phyloP scores from a whole-genome alignment of 148 eudicot species.

The Rhododendron griersonianum region DNA sequence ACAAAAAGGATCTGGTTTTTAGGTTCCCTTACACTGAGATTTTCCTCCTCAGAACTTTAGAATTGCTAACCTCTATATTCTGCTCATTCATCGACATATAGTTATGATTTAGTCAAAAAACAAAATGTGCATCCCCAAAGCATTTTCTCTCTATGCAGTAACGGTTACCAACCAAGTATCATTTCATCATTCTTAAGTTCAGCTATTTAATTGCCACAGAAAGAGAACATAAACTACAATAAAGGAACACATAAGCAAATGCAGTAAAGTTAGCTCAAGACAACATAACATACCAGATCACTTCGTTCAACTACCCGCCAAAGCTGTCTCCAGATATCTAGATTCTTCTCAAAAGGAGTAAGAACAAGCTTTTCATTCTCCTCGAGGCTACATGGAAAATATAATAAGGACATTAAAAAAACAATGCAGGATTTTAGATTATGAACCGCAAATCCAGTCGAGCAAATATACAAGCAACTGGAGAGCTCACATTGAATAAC shows the following conservation, averaged over 20 bases:
- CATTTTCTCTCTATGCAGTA: background rate
- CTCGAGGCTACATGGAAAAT: constrained; percentile 62
- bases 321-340: constrained; percentile 99
- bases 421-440: background rate
- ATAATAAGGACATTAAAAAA: background rate
- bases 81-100: background rate
- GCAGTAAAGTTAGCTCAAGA: background rate
- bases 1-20: background rate
- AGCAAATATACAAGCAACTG: background rate
- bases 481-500: background rate
- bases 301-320: constrained; percentile 99
- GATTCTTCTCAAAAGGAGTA: constrained; percentile 98
- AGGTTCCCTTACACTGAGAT: background rate
- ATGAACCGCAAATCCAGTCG: background rate
- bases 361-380: constrained; percentile 91
- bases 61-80: background rate
- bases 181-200: background rate
- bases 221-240: background rate
- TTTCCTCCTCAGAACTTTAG: background rate
- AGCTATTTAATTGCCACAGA: background rate
- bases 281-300: constrained; percentile 61
- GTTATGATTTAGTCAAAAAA: background rate
- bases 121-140: background rate
- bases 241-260: background rate
- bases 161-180: background rate